Evolutionary conservation across 2,329 filamentous ascomycete species (phyloP).

Genomic region (Penicillium sp.): DNA sequence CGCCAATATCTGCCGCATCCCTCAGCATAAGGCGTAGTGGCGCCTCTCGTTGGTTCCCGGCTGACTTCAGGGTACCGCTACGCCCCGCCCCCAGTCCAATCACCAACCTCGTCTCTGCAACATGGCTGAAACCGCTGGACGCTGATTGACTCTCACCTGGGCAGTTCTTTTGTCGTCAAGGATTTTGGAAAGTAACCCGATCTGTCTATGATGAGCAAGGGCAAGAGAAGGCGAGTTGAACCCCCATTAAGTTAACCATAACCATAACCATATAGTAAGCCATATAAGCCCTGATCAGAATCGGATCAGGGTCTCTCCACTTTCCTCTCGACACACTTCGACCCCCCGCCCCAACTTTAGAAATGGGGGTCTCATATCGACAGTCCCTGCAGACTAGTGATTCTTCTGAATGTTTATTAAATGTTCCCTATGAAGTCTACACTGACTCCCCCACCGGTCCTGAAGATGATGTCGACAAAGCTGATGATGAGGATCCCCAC

Average conservation of each 20-base stretch:
- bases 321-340: neutral
- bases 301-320: neutral
- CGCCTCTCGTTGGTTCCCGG: neutral
- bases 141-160: neutral
- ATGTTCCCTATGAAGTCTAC: conserved; percentile 20
- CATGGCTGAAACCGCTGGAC: conserved; percentile 15
- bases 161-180: no score
- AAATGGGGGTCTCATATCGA: conserved; percentile 13
- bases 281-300: no score
- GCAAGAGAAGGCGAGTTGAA: neutral
- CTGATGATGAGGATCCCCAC: conserved; percentile 5
- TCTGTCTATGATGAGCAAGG: neutral
- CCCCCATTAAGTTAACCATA: no score
- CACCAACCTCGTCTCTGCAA: conserved; percentile 8
- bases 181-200: neutral
- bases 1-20: neutral
- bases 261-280: no score
- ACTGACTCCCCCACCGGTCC: conserved; percentile 15
- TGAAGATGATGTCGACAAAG: conserved; percentile 7
- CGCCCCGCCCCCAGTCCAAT: conserved; percentile 15
- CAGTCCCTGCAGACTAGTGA: neutral
- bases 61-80: neutral
- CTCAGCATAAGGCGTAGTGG: neutral
- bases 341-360: no score
- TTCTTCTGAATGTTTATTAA: conserved; percentile 14